Conservation (phyloP, 495 filamentous ascomycete species). For the Trichoderma parareesei region DNA sequence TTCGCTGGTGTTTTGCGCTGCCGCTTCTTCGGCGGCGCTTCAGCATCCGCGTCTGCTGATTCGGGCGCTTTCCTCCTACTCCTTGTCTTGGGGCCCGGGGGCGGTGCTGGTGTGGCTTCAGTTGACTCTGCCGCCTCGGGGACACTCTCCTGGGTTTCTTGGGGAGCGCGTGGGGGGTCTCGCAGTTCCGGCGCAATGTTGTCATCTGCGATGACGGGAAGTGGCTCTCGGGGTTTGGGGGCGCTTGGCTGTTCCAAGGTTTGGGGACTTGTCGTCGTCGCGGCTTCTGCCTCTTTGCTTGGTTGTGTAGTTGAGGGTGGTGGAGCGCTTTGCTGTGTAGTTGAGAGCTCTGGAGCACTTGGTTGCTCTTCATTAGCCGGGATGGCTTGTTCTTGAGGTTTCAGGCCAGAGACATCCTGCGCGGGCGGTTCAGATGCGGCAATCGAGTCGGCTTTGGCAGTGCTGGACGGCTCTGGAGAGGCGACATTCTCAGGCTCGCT, state of each 20-base stretch:
- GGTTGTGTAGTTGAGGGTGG: neutral
- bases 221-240: neutral
- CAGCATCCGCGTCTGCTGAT: neutral
- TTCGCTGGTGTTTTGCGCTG: neutral
- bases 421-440: neutral
- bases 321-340: neutral
- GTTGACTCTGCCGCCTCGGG: constrained; percentile 12
- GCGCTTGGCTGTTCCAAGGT: neutral
- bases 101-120: neutral
- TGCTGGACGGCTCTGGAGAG: neutral
- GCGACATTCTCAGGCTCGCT: neutral
- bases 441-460: neutral
- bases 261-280: neutral
- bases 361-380: neutral
- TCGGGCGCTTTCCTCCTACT: neutral
- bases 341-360: neutral
- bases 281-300: neutral
- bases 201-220: neutral
- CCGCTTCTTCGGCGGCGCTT: constrained; percentile 7
- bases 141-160: neutral
- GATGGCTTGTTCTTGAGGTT: neutral
- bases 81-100: neutral
- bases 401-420: neutral
- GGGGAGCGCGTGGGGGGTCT: neutral
- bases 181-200: neutral